Evolutionary conservation across 108 stramenopile species (phyloP).

Genomic region (Cyclostephanos tholiformis): DNA sequence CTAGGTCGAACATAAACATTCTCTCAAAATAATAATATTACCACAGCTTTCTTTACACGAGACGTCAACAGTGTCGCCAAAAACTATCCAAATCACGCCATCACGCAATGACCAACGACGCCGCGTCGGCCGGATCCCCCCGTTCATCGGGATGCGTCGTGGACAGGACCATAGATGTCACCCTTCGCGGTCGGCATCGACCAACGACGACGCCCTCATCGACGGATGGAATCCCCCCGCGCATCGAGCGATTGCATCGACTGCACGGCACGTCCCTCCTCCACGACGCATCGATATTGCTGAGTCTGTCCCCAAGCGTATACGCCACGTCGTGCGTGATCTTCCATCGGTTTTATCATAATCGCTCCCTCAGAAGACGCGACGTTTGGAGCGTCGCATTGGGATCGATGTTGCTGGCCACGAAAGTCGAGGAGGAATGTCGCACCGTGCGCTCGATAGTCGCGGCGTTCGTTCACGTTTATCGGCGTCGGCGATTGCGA

Average conservation of each 20-base stretch:
- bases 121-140: too few relatives aligned
- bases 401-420: constrained; percentile 63
- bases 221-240: constrained; percentile 37
- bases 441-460: constrained; percentile 55
- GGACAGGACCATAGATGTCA: constrained; percentile 30
- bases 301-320: constrained; percentile 37
- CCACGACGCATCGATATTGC: constrained; percentile 40
- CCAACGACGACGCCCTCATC: constrained; percentile 40
- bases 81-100: too few relatives aligned
- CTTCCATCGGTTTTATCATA: constrained; percentile 79
- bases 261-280: constrained; percentile 78
- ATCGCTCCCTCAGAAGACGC: constrained; percentile 49
- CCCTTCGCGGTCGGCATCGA: constrained; percentile 16
- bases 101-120: too few relatives aligned
- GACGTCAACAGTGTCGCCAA: too few relatives aligned
- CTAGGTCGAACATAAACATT: too few relatives aligned
- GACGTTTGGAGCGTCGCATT: constrained; percentile 79
- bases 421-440: constrained; percentile 75
- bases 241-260: constrained; percentile 73
- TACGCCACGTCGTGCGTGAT: constrained; percentile 56
- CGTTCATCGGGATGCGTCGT: constrained; percentile 19
- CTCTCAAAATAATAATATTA: too few relatives aligned
- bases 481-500: constrained; percentile 58
- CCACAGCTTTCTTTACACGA: too few relatives aligned
- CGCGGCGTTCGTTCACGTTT: constrained; percentile 62